A percentile compares a stretch with the other conserved stretches of the same genome.
Conservation (phyloP, 2,329 filamentous ascomycete genomes). For the Cryphonectria radicalis region DNA sequence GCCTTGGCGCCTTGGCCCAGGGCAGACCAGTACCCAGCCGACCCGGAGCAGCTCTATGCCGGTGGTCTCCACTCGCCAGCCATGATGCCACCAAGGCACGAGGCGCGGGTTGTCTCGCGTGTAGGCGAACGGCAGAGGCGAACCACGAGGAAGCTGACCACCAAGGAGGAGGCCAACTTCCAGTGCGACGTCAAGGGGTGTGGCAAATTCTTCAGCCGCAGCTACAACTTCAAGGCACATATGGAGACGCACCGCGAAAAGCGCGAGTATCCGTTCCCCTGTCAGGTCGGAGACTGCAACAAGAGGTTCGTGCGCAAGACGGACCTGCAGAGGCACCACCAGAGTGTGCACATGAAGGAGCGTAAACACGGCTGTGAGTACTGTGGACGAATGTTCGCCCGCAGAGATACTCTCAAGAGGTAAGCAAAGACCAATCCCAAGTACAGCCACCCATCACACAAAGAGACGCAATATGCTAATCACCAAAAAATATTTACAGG, state of each 20-base stretch:
- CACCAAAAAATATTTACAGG: constrained; percentile 49
- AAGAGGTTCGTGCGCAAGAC: constrained; percentile 84
- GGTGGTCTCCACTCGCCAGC: constrained; percentile 28
- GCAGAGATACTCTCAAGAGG: constrained; percentile 84
- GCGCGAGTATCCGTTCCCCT: constrained; percentile 72
- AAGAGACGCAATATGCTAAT: neutral
- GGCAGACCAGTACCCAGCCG: constrained; percentile 42
- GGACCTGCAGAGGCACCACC: constrained; percentile 68
- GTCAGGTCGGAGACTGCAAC: constrained; percentile 65
- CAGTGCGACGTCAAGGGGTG: constrained; percentile 72
- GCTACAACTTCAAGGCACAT: constrained; percentile 87
- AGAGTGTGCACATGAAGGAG: constrained; percentile 74
- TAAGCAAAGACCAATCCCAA: constrained; percentile 43
- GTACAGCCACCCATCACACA: neutral
- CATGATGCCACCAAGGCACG: constrained; percentile 32
- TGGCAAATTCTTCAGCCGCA: constrained; percentile 78
- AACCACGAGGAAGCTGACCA: constrained; percentile 58
- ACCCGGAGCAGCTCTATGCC: constrained; percentile 37
- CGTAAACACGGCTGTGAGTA: constrained; percentile 72
- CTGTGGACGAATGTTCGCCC: constrained; percentile 73
- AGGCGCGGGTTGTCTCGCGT: constrained; percentile 36
- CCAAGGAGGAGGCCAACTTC: constrained; percentile 72
- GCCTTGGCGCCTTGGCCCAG: constrained; percentile 45
- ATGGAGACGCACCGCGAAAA: constrained; percentile 81
- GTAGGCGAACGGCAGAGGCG: constrained; percentile 40